Evolutionary conservation across 2,329 filamentous ascomycete species (phyloP), one percentile per base, ranked within the genome.

Genomic region (Ramularia endophylla): DNA sequence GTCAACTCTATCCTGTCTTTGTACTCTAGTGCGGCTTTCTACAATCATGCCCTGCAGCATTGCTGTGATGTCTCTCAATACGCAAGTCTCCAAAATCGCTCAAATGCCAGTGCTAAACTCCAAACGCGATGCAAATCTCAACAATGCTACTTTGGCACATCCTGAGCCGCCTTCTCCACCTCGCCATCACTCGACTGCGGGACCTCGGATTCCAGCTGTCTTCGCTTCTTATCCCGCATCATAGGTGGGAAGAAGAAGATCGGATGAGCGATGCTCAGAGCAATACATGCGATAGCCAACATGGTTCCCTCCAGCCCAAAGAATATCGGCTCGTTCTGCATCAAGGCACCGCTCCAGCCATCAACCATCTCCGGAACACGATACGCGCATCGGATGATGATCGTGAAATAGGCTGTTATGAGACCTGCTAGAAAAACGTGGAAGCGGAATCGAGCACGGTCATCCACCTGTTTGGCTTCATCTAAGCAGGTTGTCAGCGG

Each of bases 181-280:
- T 34, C 32, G 17, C 22, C 22, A 25, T 25, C 22, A 11, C 22
- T 25, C 6, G 22, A 25, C 11, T 25, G 22, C 22, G 22, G n/a
- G n/a, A n/a, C 22, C 22, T 25, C 22, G n/a, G n/a, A n/a, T 11
- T 11, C 6, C 22, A 11, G 6, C 22, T 25, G 22, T 6, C 22
- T 6, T 25, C 6, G 22, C 22, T 13, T 32, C 13, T 4, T 32
- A 15, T n/a, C 3, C 13, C 18, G 20, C 15, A 13, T 30, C 36
- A 43, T 43, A 11, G 32, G 31, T 17, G 46, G 35, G 39, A 70
- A 64, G 57, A 64, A 70, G 38, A 67, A 56, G 11, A 63, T 66
- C 0, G 69, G 69, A 43, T 73, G 68, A 27, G 65, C 59, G 19
- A 66, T 39, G 1, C 67, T 71, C 27, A 71, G 58, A 12, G 62